phyloP scores from a whole-genome alignment of 2,329 filamentous ascomycete genomes.

The Colletotrichum cereale region DNA sequence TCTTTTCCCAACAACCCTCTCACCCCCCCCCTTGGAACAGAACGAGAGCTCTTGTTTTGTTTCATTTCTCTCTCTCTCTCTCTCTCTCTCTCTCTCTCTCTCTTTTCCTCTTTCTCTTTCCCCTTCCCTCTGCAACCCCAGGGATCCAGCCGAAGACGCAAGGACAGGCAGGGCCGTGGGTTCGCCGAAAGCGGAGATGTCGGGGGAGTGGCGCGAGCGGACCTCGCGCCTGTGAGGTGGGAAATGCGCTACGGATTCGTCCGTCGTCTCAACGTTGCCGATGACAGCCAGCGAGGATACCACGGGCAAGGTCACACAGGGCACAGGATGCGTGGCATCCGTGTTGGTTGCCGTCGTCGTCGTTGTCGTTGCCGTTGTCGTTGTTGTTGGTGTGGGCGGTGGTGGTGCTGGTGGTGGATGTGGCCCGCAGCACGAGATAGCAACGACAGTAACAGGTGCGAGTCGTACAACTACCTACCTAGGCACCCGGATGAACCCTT shows the following conservation, averaged over 20 bases:
- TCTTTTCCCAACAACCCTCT: too few species aligned
- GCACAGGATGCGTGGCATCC: neutral
- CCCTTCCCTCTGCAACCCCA: neutral
- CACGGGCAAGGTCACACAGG: neutral
- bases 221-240: constrained; percentile 27
- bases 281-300: constrained; percentile 29
- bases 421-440: neutral
- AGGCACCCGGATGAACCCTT: constrained; percentile 29
- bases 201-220: constrained; percentile 31
- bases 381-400: neutral
- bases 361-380: neutral
- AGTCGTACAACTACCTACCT: too few species aligned
- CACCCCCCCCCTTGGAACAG: constrained; percentile 26
- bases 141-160: constrained; percentile 9
- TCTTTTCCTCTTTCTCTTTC: neutral
- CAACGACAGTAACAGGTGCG: neutral
- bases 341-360: neutral
- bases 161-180: constrained; percentile 36
- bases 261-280: constrained; percentile 39
- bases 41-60: constrained; percentile 9
- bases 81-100: neutral
- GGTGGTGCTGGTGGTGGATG: neutral
- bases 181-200: constrained; percentile 45
- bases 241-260: constrained; percentile 34
- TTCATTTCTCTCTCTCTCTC: neutral